A percentile compares a stretch with the other conserved stretches of the same genome.
phyloP scores from a whole-genome alignment of 2,329 filamentous ascomycete species.

The Elsinoe perseae region DNA sequence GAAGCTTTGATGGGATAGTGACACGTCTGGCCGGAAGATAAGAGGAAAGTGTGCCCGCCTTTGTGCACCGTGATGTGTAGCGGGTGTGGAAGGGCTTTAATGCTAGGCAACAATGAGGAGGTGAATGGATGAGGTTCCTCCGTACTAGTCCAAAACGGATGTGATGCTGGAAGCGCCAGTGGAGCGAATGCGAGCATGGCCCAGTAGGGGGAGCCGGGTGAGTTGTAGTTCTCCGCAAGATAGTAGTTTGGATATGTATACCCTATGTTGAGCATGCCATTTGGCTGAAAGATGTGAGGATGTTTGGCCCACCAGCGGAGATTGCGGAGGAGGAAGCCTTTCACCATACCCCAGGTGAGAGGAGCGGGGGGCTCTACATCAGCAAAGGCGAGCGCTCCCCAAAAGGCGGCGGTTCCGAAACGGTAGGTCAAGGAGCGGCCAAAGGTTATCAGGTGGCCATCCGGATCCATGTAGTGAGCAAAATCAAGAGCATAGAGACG shows the following conservation, averaged over 20 bases:
- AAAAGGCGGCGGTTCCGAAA: constrained; percentile 81
- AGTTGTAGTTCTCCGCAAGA: constrained; percentile 78
- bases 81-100: constrained; percentile 58
- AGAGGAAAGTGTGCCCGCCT: constrained; percentile 67
- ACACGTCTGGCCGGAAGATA: constrained; percentile 71
- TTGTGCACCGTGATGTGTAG: constrained; percentile 61
- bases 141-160: constrained; percentile 66
- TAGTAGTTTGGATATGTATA: constrained; percentile 77
- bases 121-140: constrained; percentile 50
- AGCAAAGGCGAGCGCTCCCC: constrained; percentile 69
- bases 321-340: constrained; percentile 65
- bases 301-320: constrained; percentile 74
- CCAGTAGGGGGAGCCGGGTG: constrained; percentile 66
- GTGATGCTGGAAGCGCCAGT: constrained; percentile 58
- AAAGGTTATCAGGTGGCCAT: constrained; percentile 66
- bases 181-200: constrained; percentile 70
- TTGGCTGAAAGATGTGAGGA: constrained; percentile 63
- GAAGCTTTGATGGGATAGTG: constrained; percentile 75
- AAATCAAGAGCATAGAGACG: constrained; percentile 61
- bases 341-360: constrained; percentile 70
- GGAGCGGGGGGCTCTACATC: constrained; percentile 64
- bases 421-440: constrained; percentile 71
- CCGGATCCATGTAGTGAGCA: constrained; percentile 65
- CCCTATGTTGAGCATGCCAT: constrained; percentile 67
- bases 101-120: constrained; percentile 48